Conservation (phyloP, 2,329 filamentous ascomycete species). For the Aspergillus latus region DNA sequence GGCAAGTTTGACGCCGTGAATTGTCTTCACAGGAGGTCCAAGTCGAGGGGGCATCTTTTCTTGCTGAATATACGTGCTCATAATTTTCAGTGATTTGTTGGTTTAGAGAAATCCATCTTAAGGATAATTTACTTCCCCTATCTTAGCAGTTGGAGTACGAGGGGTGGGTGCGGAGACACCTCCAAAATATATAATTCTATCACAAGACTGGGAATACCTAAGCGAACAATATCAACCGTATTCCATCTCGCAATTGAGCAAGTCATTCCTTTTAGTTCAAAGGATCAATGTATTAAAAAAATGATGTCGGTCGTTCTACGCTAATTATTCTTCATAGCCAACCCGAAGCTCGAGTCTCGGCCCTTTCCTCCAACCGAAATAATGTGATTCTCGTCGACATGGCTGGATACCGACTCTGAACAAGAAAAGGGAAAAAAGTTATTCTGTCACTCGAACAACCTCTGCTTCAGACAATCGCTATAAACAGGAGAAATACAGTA, state of each 20-base stretch:
- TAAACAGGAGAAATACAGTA: neutral
- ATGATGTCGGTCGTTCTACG: neutral
- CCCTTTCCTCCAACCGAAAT: neutral
- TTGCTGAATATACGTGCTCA: neutral
- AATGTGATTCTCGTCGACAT: conserved; percentile 3
- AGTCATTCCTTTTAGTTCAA: no score
- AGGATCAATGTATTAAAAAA: neutral
- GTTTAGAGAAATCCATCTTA: neutral
- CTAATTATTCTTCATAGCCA: neutral
- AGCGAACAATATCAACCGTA: no score
- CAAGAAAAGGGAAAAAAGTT: no score
- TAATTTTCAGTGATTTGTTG: neutral
- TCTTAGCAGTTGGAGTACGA: neutral
- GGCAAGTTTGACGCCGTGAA: conserved; percentile 32
- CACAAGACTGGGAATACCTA: no score
- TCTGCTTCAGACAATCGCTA: no score
- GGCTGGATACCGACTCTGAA: neutral
- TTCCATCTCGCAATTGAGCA: neutral
- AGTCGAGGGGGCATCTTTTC: conserved; percentile 14
- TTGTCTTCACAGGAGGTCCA: conserved; percentile 16
- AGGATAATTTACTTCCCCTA: neutral
- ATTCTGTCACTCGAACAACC: no score
- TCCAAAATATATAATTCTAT: no score
- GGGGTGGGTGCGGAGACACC: no score
- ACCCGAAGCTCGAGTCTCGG: conserved; percentile 1